Conservation (phyloP, 2,329 filamentous ascomycete genomes). For the Pseudocercospora cruenta region DNA sequence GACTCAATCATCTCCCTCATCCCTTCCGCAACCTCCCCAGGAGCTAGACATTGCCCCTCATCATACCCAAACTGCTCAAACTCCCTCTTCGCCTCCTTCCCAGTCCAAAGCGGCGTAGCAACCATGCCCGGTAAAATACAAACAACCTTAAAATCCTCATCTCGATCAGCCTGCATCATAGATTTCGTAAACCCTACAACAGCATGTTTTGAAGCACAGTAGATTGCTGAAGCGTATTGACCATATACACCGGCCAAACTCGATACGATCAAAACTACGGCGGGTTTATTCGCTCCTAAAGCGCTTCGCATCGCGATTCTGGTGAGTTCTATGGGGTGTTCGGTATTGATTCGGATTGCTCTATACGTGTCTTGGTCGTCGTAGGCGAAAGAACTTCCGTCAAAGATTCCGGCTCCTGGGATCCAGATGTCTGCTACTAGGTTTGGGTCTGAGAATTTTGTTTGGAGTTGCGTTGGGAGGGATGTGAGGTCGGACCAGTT, state of each 20-base stretch:
- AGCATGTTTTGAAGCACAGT: conserved; percentile 45
- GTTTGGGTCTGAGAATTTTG: conserved; percentile 31
- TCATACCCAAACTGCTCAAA: conserved; percentile 25
- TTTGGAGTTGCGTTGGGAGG: conserved; percentile 31
- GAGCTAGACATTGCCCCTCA: conserved; percentile 24
- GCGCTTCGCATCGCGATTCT: conserved; percentile 42
- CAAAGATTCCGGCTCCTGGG: conserved; percentile 45
- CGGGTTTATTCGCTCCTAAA: conserved; percentile 40
- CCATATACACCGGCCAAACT: conserved; percentile 40
- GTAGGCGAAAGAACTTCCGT: conserved; percentile 42
- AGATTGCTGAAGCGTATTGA: conserved; percentile 39
- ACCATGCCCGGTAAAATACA: conserved; percentile 40
- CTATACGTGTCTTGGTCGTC: conserved; percentile 40
- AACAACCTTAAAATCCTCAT: conserved; percentile 42
- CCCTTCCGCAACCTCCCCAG: conserved; percentile 34
- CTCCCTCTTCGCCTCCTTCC: conserved; percentile 22
- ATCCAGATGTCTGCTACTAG: conserved; percentile 45
- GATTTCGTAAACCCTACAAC: conserved; percentile 45
- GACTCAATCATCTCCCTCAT: conserved; percentile 35
- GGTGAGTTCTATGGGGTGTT: conserved; percentile 46
- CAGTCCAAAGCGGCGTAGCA: conserved; percentile 36
- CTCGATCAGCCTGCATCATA: conserved; percentile 38
- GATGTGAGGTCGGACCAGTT: conserved; percentile 38
- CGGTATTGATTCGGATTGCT: conserved; percentile 41
- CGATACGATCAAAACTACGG: conserved; percentile 41